Evolutionary conservation across 768 basidiomycete genomes (phyloP), one percentile per base, ranked within the genome.

Genomic region (Trametes meyenii): DNA sequence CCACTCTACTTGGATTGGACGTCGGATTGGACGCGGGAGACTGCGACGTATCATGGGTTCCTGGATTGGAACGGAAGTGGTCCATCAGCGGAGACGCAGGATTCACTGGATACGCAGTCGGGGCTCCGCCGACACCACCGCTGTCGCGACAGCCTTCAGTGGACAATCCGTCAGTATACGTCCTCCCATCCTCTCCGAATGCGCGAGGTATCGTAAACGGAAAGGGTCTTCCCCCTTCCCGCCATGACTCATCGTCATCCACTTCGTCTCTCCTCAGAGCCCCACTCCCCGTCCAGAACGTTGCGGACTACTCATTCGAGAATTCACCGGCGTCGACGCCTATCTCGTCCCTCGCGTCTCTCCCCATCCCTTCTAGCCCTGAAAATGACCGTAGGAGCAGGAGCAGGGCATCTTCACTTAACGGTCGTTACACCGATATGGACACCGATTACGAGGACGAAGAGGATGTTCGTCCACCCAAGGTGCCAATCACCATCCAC

Each of bases 291-390:
- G 78, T 75, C 26, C 83, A 83, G 29, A 81, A 79, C 58, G 74
- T 87, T 36, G 79, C 83, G 1, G 91, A 92, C 44, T 90, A 88
- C 71, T 91, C 90, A 1, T 92, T 93, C 40, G 91, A 94, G 67
- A 81, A 77, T 74, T 82, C 68, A 38, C 83, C 87, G 2, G 79
- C 80, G 23, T 85, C 86, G 16, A 77, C 77, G 5, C 81, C 84
- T 8, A 67, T 72, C 13, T 73, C 72, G 1, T 73, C 72, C 14
- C 62, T 80, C 26, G 78, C 78, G 38, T 83, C 79, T 2, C 66
- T 72, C 49, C 70, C 79, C 17, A 65, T 77, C 0, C 74, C 74
- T 21, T 72, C 73, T 0, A 71, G 71, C 40, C 69, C 68, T 13
- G 72, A 74, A 33, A 71, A 72, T 5, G 74, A 70, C 39, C 73